Conservation (phyloP, 495 filamentous ascomycete species). For the Talaromyces thailandensis region DNA sequence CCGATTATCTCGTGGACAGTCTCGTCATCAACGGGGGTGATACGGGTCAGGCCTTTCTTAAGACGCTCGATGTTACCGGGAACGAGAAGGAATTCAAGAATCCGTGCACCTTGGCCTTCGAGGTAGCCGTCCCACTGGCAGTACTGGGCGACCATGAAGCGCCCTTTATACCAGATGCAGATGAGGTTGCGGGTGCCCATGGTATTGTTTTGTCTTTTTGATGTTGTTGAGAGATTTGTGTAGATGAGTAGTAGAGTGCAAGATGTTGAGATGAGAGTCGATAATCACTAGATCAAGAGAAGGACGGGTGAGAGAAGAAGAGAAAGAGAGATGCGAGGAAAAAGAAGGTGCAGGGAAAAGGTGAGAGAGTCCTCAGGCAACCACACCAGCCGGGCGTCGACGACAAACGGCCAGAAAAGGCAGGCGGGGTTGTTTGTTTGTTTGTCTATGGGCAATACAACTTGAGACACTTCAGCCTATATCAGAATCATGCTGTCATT, state of each 20-base stretch:
- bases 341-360: background rate
- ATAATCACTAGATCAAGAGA: background rate
- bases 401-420: background rate
- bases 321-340: background rate
- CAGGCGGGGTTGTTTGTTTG: background rate
- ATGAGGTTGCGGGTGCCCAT: conserved; percentile 9
- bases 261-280: background rate
- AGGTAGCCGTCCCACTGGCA: conserved; percentile 13
- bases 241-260: background rate
- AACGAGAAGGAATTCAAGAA: conserved; percentile 9
- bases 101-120: conserved; percentile 8
- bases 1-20: background rate
- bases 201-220: background rate
- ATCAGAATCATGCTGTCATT: background rate
- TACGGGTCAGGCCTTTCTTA: conserved; percentile 5
- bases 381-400: background rate
- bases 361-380: background rate
- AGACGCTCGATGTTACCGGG: conserved; percentile 13
- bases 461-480: background rate
- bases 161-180: conserved; percentile 6
- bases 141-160: conserved; percentile 13
- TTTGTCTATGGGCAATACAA: no score
- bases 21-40: conserved; percentile 6
- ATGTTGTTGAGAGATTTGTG: background rate
- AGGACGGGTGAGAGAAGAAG: background rate